phyloP scores from a whole-genome alignment of 2,329 filamentous ascomycete genomes.

The Alternaria longipes region DNA sequence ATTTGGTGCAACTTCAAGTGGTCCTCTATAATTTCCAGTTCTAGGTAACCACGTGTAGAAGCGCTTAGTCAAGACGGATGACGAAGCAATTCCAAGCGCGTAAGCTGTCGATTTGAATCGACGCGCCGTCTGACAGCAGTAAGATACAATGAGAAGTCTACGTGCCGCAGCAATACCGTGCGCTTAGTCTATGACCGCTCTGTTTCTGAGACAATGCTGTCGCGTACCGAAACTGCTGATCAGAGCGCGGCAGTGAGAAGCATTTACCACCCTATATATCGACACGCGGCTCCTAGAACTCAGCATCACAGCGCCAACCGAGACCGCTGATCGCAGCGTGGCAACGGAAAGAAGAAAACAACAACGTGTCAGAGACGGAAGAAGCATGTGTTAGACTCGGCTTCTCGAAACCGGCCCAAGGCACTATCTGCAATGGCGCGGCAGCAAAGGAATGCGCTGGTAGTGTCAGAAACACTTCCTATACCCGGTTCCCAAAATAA shows the following conservation, averaged over 20 bases:
- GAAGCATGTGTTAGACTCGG: neutral
- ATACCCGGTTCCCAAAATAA: conserved; percentile 2
- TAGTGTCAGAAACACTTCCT: neutral
- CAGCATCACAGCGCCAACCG: neutral
- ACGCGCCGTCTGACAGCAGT: neutral
- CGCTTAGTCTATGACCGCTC: neutral
- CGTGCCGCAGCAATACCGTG: neutral
- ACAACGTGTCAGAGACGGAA: neutral
- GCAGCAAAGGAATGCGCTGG: neutral
- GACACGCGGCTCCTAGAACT: neutral
- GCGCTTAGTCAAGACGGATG: neutral
- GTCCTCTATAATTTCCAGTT: neutral
- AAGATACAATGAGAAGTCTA: neutral
- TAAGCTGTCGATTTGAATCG: neutral
- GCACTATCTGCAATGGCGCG: neutral
- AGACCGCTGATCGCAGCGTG: neutral
- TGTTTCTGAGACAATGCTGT: neutral
- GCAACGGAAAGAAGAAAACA: neutral
- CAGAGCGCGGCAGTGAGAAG: neutral
- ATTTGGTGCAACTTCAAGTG: neutral
- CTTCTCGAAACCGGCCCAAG: neutral
- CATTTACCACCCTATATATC: neutral
- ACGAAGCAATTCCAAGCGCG: neutral
- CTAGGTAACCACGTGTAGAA: neutral
- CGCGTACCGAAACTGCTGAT: conserved; percentile 2